phyloP scores from a whole-genome alignment of 192 early-diverging fungal genomes.

The Umbelopsis vinacea region DNA sequence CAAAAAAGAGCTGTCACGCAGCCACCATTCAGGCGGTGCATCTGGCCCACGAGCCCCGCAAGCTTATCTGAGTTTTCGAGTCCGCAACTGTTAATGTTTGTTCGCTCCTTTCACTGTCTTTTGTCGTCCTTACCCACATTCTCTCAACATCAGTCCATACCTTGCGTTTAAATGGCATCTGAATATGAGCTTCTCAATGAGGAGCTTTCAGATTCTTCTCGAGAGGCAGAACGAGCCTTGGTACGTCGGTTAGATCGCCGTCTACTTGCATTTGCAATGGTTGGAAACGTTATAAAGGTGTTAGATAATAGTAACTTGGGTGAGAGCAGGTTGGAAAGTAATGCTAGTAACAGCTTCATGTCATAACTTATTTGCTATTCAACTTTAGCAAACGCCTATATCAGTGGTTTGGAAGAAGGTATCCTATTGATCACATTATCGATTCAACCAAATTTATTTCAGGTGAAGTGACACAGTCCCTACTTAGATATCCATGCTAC shows the following conservation, averaged over 20 bases:
- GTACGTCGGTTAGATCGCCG: slow-evolving; percentile 39
- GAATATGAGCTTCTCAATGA: slow-evolving; percentile 7
- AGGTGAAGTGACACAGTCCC: neutral
- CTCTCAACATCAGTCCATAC: neutral
- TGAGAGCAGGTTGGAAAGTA: neutral
- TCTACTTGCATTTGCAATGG: slow-evolving; percentile 43
- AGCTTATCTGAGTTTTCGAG: neutral
- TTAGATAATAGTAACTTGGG: slow-evolving; percentile 43
- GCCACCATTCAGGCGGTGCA: neutral
- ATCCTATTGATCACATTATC: neutral
- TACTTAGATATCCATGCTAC: slow-evolving; percentile 35
- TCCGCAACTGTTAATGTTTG: too few species aligned
- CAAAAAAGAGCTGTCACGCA: neutral
- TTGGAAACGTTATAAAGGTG: slow-evolving; percentile 42
- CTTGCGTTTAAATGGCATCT: neutral
- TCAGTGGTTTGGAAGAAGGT: slow-evolving; percentile 48
- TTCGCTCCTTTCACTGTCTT: too few species aligned
- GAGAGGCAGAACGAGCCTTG: slow-evolving; percentile 28
- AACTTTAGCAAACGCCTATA: slow-evolving; percentile 41
- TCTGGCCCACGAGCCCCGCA: neutral
- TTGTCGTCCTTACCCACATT: neutral
- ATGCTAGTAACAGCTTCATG: neutral
- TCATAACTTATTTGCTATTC: neutral
- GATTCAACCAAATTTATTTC: neutral
- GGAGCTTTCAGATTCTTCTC: neutral